Evolutionary conservation across 208 protist genomes (phyloP).

Genomic region (Giardia muris): DNA sequence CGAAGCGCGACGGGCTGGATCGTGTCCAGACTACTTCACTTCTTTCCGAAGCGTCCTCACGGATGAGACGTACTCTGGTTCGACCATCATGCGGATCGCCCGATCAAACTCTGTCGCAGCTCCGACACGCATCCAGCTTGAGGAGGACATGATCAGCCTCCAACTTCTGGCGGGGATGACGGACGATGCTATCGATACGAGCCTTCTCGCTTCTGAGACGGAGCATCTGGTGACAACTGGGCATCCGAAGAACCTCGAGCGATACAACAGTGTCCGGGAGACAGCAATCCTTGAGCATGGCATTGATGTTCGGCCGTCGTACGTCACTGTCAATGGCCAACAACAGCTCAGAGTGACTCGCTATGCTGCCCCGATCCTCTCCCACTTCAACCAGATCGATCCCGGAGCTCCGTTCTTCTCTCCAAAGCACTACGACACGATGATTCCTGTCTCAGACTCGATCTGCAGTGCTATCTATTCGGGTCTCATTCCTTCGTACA

Average conservation of each 20-base stretch:
- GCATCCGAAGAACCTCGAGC: not conserved
- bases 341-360: not conserved
- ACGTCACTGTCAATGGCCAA: not conserved
- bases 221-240: not conserved
- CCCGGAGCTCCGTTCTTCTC: not conserved
- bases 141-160: not conserved
- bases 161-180: not conserved
- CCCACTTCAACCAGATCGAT: not conserved
- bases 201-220: not conserved
- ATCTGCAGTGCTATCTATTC: not conserved
- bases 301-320: not conserved
- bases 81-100: not conserved
- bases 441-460: slow-evolving; percentile 10
- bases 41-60: not conserved
- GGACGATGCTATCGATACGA: not conserved
- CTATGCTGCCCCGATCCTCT: not conserved
- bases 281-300: not conserved
- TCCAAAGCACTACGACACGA: not conserved
- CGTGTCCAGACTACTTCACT: not conserved
- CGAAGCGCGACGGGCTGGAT: not conserved
- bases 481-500: not conserved
- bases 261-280: not conserved
- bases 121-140: not conserved
- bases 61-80: not conserved
- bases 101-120: not conserved